These are phyloP conservation scores for Magnolia officinalis DNA, from an alignment of 164 flowering plant genomes.

Conservation along the genomic window DNA sequence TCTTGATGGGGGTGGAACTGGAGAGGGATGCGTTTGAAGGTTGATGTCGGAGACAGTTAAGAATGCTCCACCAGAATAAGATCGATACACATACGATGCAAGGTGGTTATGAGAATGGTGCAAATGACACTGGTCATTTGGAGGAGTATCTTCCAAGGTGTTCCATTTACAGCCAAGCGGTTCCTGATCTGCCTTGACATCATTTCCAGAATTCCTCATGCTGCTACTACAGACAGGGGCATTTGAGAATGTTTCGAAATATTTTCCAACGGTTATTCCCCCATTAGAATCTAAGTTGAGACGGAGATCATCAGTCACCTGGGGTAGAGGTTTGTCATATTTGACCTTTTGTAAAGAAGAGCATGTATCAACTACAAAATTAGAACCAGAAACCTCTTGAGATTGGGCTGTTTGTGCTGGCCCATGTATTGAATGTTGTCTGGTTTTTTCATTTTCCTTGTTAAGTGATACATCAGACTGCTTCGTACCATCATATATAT, in stretches of 20 bases:
- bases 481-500: constrained; percentile 26
- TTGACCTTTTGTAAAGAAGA: constrained; percentile 17
- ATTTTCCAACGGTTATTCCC: constrained; percentile 21
- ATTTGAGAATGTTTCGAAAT: constrained; percentile 27
- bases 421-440: constrained; percentile 30
- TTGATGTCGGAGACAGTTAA: constrained; percentile 58
- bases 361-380: constrained; percentile 43
- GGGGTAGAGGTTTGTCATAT: constrained; percentile 8
- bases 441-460: constrained; percentile 30
- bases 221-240: constrained; percentile 12
- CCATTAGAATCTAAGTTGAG: constrained; percentile 19
- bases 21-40: constrained; percentile 70
- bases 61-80: constrained; percentile 27
- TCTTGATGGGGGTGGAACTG: constrained; percentile 77
- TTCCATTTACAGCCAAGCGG: constrained; percentile 1
- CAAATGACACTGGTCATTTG: constrained; percentile 1
- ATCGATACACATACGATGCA: constrained; percentile 16
- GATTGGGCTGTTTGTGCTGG: constrained; percentile 45
- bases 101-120: background rate
- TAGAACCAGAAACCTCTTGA: constrained; percentile 45
- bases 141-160: background rate
- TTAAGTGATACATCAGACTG: constrained; percentile 29
- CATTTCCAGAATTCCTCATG: constrained; percentile 10
- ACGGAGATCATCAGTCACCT: constrained; percentile 23
- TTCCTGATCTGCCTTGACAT: constrained; percentile 11